These are phyloP conservation scores for Hygrophoropsis aurantiaca DNA, from an alignment of 768 basidiomycete species.

Conservation along the genomic window DNA sequence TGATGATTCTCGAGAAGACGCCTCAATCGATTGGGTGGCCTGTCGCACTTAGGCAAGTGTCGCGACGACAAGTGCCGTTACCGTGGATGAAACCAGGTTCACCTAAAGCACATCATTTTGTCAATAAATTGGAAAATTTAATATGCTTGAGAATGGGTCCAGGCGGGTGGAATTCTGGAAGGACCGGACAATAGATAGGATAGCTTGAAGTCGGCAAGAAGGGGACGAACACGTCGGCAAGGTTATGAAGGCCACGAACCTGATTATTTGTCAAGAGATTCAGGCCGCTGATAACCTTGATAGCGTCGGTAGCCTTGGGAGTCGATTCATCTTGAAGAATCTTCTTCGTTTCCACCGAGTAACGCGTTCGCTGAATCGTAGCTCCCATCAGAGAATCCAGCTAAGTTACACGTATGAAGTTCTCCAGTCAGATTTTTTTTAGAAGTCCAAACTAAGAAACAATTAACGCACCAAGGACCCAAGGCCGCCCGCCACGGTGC, in stretches of 20 bases:
- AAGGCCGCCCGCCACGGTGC: conserved; percentile 64
- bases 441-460: background rate
- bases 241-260: conserved; percentile 37
- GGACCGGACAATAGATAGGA: background rate
- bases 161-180: too few species aligned
- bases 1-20: too few species aligned
- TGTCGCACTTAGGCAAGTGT: conserved; percentile 25
- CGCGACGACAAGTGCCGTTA: conserved; percentile 37
- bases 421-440: conserved; percentile 1
- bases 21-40: background rate
- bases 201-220: conserved; percentile 1
- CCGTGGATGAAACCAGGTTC: conserved; percentile 44
- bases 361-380: conserved; percentile 79
- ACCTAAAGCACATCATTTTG: conserved; percentile 32
- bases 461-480: conserved; percentile 68
- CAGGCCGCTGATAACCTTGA: conserved; percentile 61
- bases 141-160: background rate
- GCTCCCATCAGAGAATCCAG: conserved; percentile 88
- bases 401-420: conserved; percentile 35
- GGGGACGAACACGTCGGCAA: background rate
- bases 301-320: conserved; percentile 36
- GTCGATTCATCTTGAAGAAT: conserved; percentile 60
- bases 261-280: conserved; percentile 84
- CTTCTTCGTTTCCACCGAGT: conserved; percentile 56
- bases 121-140: too few species aligned